Evolutionary conservation across 2,329 filamentous ascomycete genomes (phyloP).

Genomic region (Diaporthe aspalathi): DNA sequence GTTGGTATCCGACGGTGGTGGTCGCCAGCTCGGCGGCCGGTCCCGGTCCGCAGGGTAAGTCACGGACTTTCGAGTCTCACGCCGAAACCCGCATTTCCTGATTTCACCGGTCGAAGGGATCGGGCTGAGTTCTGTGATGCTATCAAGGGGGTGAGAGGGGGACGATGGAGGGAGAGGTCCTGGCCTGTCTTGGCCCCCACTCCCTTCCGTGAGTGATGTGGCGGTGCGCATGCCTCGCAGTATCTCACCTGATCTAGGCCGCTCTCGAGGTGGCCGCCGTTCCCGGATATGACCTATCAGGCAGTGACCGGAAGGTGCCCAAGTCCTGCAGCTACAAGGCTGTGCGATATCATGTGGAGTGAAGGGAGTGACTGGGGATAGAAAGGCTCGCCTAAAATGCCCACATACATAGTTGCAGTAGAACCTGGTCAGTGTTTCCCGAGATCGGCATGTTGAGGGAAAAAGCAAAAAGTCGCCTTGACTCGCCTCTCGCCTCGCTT

Average conservation of each 20-base stretch:
- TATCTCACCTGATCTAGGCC: background rate
- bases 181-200: slow-evolving; percentile 21
- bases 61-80: slow-evolving; percentile 23
- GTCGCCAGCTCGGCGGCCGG: slow-evolving; percentile 19
- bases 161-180: background rate
- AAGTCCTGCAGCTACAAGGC: slow-evolving; percentile 8
- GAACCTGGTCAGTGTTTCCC: background rate
- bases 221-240: background rate
- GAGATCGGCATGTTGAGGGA: background rate
- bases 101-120: slow-evolving; percentile 26
- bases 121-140: slow-evolving; percentile 9
- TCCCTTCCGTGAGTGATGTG: slow-evolving; percentile 17
- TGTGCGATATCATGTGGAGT: background rate
- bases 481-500: slow-evolving; percentile 16
- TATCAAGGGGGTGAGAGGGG: background rate
- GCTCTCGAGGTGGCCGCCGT: background rate
- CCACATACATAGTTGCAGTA: slow-evolving; percentile 1
- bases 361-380: background rate
- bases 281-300: slow-evolving; percentile 12
- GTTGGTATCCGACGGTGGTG: background rate
- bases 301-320: background rate
- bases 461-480: background rate
- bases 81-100: slow-evolving; percentile 16
- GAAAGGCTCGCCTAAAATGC: slow-evolving; percentile 3
- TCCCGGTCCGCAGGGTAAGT: slow-evolving; percentile 15